A percentile compares a stretch with the other conserved stretches of the same genome.
These are phyloP conservation scores for Boletus reticulatus DNA, from an alignment of 768 basidiomycete species.

Conservation along the genomic window DNA sequence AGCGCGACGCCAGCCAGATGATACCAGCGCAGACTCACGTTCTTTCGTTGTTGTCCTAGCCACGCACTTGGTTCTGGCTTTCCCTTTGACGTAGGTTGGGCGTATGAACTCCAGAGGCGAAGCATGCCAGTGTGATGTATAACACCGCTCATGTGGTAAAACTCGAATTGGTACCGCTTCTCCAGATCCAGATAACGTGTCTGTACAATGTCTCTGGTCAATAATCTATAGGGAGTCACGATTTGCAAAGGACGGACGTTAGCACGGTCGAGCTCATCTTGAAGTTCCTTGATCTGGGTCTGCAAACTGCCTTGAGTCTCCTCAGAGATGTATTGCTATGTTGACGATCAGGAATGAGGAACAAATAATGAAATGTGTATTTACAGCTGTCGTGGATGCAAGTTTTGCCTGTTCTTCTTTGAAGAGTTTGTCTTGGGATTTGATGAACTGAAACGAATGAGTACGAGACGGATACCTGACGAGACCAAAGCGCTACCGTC, in stretches of 20 bases:
- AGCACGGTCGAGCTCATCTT: constrained; percentile 59
- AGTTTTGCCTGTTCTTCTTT: constrained; percentile 74
- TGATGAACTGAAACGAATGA: constrained; percentile 70
- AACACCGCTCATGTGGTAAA: constrained; percentile 75
- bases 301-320: constrained; percentile 70
- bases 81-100: constrained; percentile 42
- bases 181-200: constrained; percentile 52
- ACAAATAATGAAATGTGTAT: constrained; percentile 15
- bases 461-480: background rate
- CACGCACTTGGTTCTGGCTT: constrained; percentile 60
- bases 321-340: constrained; percentile 53
- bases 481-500: constrained; percentile 41
- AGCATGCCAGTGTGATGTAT: constrained; percentile 71
- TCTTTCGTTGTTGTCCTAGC: constrained; percentile 65
- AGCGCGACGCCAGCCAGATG: background rate
- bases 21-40: constrained; percentile 20
- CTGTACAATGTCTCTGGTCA: constrained; percentile 30
- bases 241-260: constrained; percentile 39
- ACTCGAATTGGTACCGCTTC: constrained; percentile 68
- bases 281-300: constrained; percentile 60
- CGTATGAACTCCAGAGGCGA: constrained; percentile 58
- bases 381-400: constrained; percentile 44
- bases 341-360: constrained; percentile 5
- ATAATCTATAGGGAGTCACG: background rate
- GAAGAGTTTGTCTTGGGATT: constrained; percentile 86